Evolutionary conservation across 139 green algal genomes (phyloP).

Genomic region (Chlorella ohadii): DNA sequence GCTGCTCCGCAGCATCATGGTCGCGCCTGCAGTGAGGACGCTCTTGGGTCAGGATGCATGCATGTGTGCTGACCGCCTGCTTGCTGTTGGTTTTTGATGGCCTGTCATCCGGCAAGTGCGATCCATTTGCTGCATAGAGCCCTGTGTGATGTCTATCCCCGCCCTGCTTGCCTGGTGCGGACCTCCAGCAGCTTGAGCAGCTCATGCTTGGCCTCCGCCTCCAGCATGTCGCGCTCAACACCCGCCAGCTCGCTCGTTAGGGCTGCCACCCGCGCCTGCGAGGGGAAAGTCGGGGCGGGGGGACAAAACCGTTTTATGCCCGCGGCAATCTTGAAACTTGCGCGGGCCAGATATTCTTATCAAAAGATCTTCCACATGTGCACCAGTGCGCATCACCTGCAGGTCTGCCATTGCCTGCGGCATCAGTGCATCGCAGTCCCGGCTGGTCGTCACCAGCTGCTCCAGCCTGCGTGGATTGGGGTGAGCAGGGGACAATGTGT

Average conservation of each 20-base stretch:
- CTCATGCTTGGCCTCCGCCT: conserved; percentile 87
- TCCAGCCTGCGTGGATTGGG: conserved; percentile 13
- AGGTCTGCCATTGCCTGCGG: conserved; percentile 62
- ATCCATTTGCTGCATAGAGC: no score
- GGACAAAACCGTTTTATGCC: no score
- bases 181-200: conserved; percentile 87
- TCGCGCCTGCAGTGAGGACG: conserved; percentile 61
- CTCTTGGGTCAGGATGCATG: no score
- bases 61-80: no score
- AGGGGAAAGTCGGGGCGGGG: no score
- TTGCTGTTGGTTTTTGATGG: no score
- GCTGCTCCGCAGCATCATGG: conserved; percentile 75
- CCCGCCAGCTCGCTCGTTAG: conserved; percentile 70
- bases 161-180: conserved; percentile 62
- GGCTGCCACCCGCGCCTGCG: conserved; percentile 24
- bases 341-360: no score
- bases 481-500: neutral
- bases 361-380: no score
- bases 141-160: no score
- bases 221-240: conserved; percentile 78
- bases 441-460: conserved; percentile 47
- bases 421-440: conserved; percentile 50
- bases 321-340: no score
- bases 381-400: neutral
- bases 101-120: no score